phyloP scores from a whole-genome alignment of 345 rosid species.

The Euphorbia pulcherrima region DNA sequence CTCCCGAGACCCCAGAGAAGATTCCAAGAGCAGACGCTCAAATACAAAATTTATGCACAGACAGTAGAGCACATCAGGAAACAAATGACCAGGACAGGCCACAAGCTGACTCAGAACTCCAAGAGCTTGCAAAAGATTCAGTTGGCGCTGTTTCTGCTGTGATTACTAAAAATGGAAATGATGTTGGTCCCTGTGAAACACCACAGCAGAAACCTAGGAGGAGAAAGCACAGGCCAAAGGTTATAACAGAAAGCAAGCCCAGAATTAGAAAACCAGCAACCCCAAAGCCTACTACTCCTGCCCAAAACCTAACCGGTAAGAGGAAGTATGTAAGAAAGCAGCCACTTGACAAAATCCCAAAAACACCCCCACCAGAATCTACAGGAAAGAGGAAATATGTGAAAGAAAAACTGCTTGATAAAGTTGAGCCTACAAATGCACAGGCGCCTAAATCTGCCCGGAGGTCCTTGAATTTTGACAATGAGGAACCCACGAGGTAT shows the following conservation, averaged over 20 bases:
- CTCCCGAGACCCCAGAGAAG: constrained; percentile 60
- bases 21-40: constrained; percentile 20
- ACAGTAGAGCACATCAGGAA: constrained; percentile 23
- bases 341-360: constrained; percentile 2
- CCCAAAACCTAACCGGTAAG: constrained; percentile 7
- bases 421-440: constrained; percentile 30
- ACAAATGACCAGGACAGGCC: constrained; percentile 17
- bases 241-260: constrained; percentile 24
- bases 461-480: constrained; percentile 23
- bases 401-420: constrained; percentile 9
- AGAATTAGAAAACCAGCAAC: constrained; percentile 10
- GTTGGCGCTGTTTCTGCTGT: constrained; percentile 17
- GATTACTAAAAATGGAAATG: constrained; percentile 25
- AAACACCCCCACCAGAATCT: background rate
- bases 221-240: constrained; percentile 32
- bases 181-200: constrained; percentile 22
- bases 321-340: constrained; percentile 17
- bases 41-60: constrained; percentile 10
- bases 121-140: constrained; percentile 28
- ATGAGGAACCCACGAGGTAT: constrained; percentile 1
- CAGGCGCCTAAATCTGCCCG: constrained; percentile 17
- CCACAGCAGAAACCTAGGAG: constrained; percentile 26
- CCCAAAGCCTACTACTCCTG: constrained; percentile 4
- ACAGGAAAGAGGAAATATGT: constrained; percentile 16
- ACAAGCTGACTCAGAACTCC: constrained; percentile 20